These are phyloP conservation scores for Nelumbo lutea DNA, from an alignment of 164 flowering plant genomes.

Conservation along the genomic window DNA sequence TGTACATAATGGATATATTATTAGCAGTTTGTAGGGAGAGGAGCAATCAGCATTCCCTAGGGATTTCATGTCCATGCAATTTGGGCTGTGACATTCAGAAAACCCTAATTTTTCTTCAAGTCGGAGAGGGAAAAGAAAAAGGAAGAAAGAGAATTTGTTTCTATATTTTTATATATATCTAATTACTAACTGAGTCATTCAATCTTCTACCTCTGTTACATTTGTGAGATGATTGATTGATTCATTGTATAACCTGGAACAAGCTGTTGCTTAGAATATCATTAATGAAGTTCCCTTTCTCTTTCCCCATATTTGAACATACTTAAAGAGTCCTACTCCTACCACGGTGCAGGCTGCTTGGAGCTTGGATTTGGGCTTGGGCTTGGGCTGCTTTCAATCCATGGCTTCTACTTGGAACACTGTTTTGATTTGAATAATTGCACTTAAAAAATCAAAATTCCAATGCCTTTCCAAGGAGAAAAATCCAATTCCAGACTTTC, in stretches of 20 bases:
- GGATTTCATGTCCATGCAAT: conserved; percentile 25
- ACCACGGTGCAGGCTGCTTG: too few relatives aligned
- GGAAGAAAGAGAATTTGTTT: not conserved
- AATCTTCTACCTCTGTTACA: conserved; percentile 15
- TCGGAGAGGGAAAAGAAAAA: not conserved
- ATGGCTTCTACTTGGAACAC: too few relatives aligned
- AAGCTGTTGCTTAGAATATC: not conserved
- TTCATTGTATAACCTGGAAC: conserved; percentile 50
- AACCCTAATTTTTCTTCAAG: conserved; percentile 6
- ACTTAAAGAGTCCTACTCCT: too few relatives aligned
- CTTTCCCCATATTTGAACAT: too few relatives aligned
- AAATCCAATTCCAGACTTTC: too few relatives aligned
- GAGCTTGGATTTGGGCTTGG: too few relatives aligned
- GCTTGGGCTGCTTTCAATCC: too few relatives aligned
- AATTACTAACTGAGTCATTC: conserved; percentile 30
- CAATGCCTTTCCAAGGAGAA: too few relatives aligned
- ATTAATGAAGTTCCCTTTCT: too few relatives aligned
- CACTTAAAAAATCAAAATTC: too few relatives aligned
- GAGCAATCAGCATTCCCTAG: conserved; percentile 14
- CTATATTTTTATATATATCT: conserved; percentile 13
- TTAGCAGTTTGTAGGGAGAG: conserved; percentile 28
- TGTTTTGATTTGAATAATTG: too few relatives aligned
- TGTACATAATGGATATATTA: conserved; percentile 34
- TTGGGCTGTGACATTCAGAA: conserved; percentile 15
- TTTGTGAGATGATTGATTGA: conserved; percentile 20